Conservation (phyloP, 768 basidiomycete species). For the Mycena capillaripes region DNA sequence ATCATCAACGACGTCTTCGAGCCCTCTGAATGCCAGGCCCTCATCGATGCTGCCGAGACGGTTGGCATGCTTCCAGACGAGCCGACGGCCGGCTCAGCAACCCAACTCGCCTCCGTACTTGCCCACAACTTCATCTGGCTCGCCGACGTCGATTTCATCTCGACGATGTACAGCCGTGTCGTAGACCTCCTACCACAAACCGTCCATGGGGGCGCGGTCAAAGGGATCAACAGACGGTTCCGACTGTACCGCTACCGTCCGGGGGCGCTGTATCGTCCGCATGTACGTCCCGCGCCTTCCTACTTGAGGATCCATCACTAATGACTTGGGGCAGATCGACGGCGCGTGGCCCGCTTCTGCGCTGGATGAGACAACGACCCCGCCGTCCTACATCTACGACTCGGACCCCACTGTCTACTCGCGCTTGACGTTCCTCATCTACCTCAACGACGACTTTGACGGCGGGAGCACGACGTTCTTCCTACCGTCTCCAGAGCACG, state of each 20-base stretch:
- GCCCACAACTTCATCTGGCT: slow-evolving; percentile 69
- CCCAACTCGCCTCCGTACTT: slow-evolving; percentile 58
- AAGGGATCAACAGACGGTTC: slow-evolving; percentile 64
- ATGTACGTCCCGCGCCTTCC: slow-evolving; percentile 43
- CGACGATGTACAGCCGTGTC: slow-evolving; percentile 57
- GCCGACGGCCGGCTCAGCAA: slow-evolving; percentile 61
- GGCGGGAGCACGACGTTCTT: slow-evolving; percentile 70
- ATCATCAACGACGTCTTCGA: slow-evolving; percentile 64
- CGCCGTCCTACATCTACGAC: slow-evolving; percentile 63
- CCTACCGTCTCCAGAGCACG: slow-evolving; percentile 57
- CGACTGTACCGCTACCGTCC: slow-evolving; percentile 65
- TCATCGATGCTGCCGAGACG: slow-evolving; percentile 60
- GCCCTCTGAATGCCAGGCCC: slow-evolving; percentile 56
- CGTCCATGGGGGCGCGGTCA: slow-evolving; percentile 58
- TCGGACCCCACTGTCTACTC: slow-evolving; percentile 62
- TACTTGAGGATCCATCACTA: background rate
- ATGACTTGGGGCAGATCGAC: slow-evolving; percentile 52
- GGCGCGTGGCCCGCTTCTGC: slow-evolving; percentile 69
- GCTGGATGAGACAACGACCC: slow-evolving; percentile 53
- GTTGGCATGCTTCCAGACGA: slow-evolving; percentile 67
- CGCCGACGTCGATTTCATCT: slow-evolving; percentile 59
- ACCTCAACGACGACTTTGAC: slow-evolving; percentile 63
- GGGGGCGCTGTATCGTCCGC: slow-evolving; percentile 65
- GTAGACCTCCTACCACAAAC: slow-evolving; percentile 56
- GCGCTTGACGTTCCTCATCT: slow-evolving; percentile 64